Percentiles rank a stretch among this genome's conserved stretches.
Conservation (phyloP, 257 asterid genomes). For the Salvia miltiorrhiza region DNA sequence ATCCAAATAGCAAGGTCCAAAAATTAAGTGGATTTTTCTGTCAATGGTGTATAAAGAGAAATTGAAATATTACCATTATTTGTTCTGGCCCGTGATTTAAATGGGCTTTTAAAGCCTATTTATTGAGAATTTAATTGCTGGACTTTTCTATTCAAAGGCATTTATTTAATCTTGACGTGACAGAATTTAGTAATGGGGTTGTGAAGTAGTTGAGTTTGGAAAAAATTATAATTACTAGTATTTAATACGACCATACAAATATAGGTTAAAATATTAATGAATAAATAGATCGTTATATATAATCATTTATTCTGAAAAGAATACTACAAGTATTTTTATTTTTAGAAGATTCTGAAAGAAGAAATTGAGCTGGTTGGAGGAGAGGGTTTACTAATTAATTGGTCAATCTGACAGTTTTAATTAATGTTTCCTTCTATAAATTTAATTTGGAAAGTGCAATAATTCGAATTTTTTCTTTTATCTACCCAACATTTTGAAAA, state of each 20-base stretch:
- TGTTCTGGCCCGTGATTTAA: background rate
- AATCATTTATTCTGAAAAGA: background rate
- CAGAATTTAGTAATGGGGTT: conserved; percentile 7
- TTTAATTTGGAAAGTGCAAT: background rate
- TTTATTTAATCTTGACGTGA: conserved; percentile 9
- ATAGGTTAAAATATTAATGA: background rate
- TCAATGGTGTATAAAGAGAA: background rate
- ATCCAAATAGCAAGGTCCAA: no score
- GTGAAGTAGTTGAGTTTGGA: background rate
- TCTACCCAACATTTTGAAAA: no score
- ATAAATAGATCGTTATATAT: background rate
- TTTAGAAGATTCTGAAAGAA: no score
- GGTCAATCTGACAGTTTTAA: background rate
- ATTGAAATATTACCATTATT: background rate
- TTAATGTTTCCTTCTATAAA: background rate
- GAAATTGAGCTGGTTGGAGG: background rate
- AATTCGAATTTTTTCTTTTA: background rate
- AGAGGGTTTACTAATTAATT: background rate
- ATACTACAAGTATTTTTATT: no score
- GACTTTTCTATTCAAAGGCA: conserved; percentile 10
- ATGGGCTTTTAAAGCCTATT: conserved; percentile 24
- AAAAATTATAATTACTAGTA: background rate
- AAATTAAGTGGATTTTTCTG: background rate
- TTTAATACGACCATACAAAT: background rate
- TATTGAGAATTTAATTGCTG: conserved; percentile 19